Evolutionary conservation across 2,329 filamentous ascomycete species (phyloP).

Genomic region (Penicillium sp.): DNA sequence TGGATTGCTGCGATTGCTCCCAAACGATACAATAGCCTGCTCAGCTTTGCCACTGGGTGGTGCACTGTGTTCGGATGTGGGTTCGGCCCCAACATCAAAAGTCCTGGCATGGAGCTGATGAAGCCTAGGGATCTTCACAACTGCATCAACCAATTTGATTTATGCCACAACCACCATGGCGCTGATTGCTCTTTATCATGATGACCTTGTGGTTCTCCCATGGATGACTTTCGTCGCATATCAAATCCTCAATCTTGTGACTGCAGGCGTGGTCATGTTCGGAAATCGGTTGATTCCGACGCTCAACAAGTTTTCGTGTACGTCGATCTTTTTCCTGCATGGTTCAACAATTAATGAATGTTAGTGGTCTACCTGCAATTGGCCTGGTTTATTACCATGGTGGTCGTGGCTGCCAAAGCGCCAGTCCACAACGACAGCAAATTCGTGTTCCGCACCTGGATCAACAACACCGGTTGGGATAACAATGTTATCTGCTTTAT

Average conservation of each 20-base stretch:
- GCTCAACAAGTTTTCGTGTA: conserved; percentile 46
- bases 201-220: conserved; percentile 41
- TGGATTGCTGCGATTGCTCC: conserved; percentile 52
- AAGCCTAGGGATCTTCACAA: conserved; percentile 45
- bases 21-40: conserved; percentile 35
- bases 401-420: conserved; percentile 50
- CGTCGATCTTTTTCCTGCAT: neutral
- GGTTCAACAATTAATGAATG: neutral
- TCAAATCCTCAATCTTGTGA: conserved; percentile 43
- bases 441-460: conserved; percentile 55
- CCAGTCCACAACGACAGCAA: conserved; percentile 45
- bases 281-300: conserved; percentile 47
- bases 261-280: conserved; percentile 48
- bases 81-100: neutral
- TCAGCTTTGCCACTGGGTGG: conserved; percentile 50
- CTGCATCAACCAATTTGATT: conserved; percentile 47
- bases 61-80: conserved; percentile 43
- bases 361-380: conserved; percentile 48
- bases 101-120: neutral
- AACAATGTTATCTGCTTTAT: conserved; percentile 52
- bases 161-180: conserved; percentile 46
- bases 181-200: conserved; percentile 44
- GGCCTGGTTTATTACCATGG: conserved; percentile 48
- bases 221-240: conserved; percentile 51
- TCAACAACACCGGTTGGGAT: conserved; percentile 55